These are phyloP conservation scores for Phialocephala subalpina DNA, from an alignment of 2,329 filamentous ascomycete species.

Conservation along the genomic window DNA sequence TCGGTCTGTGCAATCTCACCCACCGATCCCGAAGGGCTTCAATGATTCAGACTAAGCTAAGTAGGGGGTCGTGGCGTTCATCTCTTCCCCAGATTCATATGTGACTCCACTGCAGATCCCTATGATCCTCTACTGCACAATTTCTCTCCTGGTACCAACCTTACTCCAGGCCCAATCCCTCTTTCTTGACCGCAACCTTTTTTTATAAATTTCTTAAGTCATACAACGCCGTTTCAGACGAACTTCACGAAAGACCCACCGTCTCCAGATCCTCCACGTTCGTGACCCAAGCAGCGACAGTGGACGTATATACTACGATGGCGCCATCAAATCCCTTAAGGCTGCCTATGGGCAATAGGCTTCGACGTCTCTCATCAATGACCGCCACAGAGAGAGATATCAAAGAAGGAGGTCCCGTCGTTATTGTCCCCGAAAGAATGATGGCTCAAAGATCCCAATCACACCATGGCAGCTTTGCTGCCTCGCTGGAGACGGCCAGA, in stretches of 20 bases:
- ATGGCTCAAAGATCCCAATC: conserved; percentile 39
- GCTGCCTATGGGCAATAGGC: conserved; percentile 29
- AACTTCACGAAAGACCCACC: conserved; percentile 14
- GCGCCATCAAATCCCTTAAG: conserved; percentile 28
- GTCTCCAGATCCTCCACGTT: conserved; percentile 21
- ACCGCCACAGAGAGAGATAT: conserved; percentile 45
- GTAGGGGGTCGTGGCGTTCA: neutral
- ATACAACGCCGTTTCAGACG: conserved; percentile 23
- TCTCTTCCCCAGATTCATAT: conserved; percentile 1
- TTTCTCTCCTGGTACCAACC: neutral
- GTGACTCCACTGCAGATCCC: neutral
- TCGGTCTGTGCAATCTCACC: too few relatives aligned
- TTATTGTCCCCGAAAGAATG: conserved; percentile 44
- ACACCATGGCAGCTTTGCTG: conserved; percentile 44
- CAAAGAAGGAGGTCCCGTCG: conserved; percentile 41
- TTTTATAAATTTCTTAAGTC: neutral
- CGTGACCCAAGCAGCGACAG: neutral
- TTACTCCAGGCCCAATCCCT: neutral
- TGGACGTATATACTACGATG: conserved; percentile 29
- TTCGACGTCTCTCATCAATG: conserved; percentile 45
- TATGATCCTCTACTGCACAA: neutral
- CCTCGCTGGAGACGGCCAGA: conserved; percentile 45
- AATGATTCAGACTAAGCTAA: neutral
- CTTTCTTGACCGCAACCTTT: neutral
- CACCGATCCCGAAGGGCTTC: neutral